phyloP scores from a whole-genome alignment of 148 eudicot genomes.

The Vaccinium myrtillus region DNA sequence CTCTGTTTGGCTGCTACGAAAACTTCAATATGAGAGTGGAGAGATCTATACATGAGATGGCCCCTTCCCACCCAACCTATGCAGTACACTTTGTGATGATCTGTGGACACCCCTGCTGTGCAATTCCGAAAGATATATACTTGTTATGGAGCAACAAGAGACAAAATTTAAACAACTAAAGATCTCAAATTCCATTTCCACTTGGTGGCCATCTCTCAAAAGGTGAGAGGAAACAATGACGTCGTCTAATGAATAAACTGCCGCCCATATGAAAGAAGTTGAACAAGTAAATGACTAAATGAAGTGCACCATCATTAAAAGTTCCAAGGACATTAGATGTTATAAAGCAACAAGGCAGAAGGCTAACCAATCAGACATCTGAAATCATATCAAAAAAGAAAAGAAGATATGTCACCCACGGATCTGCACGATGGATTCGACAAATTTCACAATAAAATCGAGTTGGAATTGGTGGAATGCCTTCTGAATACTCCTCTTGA shows the following conservation, averaged over 20 bases:
- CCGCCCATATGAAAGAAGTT: neutral
- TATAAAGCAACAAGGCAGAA: neutral
- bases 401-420: slow-evolving; percentile 52
- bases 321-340: neutral
- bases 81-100: neutral
- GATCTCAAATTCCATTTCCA: neutral
- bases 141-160: neutral
- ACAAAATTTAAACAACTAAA: neutral
- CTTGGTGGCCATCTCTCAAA: neutral
- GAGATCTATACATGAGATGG: neutral
- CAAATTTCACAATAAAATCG: slow-evolving; percentile 67
- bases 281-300: slow-evolving; percentile 2
- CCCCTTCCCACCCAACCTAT: neutral
- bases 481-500: slow-evolving; percentile 58
- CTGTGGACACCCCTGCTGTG: neutral
- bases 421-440: slow-evolving; percentile 84
- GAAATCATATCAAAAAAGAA: neutral
- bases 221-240: neutral
- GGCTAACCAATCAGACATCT: slow-evolving; percentile 4
- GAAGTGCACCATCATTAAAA: slow-evolving; percentile 5
- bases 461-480: slow-evolving; percentile 26
- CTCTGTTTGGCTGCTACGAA: neutral
- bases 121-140: neutral
- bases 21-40: neutral
- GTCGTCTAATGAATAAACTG: neutral